These are phyloP conservation scores for Xanthoconium separans DNA, from an alignment of 1,284 basidiomycete genomes.

Conservation along the genomic window DNA sequence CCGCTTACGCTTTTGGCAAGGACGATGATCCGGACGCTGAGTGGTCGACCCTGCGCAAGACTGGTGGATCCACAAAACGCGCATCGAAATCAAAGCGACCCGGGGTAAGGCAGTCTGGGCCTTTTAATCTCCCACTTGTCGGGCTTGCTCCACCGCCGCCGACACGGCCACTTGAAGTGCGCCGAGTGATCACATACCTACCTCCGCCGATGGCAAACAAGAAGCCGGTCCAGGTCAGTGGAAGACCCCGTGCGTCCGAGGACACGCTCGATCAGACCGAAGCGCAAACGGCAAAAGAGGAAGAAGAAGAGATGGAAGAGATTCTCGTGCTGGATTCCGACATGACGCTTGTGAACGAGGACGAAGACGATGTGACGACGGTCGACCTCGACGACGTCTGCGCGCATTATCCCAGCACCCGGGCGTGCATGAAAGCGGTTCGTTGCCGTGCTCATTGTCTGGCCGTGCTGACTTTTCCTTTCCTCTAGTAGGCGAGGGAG, in stretches of 20 bases:
- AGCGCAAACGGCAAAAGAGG: background rate
- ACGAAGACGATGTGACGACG: constrained; percentile 7
- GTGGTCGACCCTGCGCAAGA: constrained; percentile 45
- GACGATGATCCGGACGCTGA: constrained; percentile 42
- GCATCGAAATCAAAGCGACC: constrained; percentile 6
- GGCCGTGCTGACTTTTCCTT: background rate
- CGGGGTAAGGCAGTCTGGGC: constrained; percentile 30
- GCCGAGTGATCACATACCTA: constrained; percentile 44
- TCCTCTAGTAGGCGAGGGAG: constrained; percentile 16
- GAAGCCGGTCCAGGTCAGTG: background rate
- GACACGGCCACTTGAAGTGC: constrained; percentile 15
- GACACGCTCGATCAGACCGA: background rate
- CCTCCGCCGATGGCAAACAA: constrained; percentile 39
- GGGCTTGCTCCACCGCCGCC: constrained; percentile 1
- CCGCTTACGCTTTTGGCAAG: constrained; percentile 36
- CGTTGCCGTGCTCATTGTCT: background rate
- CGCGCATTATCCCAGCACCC: constrained; percentile 16
- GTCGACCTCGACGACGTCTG: constrained; percentile 23
- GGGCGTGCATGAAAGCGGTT: constrained; percentile 25
- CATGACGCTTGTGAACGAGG: constrained; percentile 30
- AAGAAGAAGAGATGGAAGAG: constrained; percentile 1
- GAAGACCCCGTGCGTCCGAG: background rate
- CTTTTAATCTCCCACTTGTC: constrained; percentile 39
- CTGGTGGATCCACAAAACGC: constrained; percentile 19
- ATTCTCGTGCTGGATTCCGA: constrained; percentile 26